Evolutionary conservation across 2,329 filamentous ascomycete genomes (phyloP).

Genomic region (Paraphaeosphaeria sporulosa): DNA sequence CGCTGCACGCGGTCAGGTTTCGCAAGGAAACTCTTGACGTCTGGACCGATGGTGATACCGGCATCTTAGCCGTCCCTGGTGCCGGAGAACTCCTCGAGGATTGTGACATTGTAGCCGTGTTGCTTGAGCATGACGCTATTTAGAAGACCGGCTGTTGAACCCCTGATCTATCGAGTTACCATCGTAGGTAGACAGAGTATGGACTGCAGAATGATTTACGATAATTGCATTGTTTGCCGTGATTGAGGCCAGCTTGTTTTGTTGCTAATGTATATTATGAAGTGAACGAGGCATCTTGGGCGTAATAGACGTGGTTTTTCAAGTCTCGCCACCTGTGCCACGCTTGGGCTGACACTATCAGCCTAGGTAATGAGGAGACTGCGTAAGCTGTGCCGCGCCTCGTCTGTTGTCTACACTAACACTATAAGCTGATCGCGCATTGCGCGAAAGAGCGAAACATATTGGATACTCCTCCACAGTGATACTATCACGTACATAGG

Average conservation of each 20-base stretch:
- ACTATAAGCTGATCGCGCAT: no score
- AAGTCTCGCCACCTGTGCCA: no score
- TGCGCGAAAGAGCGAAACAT: no score
- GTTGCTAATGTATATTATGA: no score
- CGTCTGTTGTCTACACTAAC: no score
- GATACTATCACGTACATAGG: no score
- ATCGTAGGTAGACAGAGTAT: not conserved
- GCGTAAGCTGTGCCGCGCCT: no score
- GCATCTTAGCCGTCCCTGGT: conserved; percentile 14
- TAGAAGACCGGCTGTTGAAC: conserved; percentile 20
- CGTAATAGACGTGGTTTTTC: no score
- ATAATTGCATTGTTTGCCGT: not conserved
- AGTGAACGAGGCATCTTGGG: no score
- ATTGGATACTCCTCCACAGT: no score
- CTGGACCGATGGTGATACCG: conserved; percentile 12
- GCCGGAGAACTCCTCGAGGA: conserved; percentile 13
- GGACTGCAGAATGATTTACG: not conserved
- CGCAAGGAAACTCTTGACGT: conserved; percentile 14
- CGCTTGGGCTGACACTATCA: no score
- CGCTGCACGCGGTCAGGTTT: conserved; percentile 13
- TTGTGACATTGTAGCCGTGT: conserved; percentile 18
- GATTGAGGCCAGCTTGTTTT: not conserved
- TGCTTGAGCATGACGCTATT: conserved; percentile 20
- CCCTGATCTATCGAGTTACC: conserved; percentile 9
- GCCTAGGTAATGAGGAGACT: no score